Conservation (phyloP, 2,329 filamentous ascomycete genomes). For the Exophiala mesophila region DNA sequence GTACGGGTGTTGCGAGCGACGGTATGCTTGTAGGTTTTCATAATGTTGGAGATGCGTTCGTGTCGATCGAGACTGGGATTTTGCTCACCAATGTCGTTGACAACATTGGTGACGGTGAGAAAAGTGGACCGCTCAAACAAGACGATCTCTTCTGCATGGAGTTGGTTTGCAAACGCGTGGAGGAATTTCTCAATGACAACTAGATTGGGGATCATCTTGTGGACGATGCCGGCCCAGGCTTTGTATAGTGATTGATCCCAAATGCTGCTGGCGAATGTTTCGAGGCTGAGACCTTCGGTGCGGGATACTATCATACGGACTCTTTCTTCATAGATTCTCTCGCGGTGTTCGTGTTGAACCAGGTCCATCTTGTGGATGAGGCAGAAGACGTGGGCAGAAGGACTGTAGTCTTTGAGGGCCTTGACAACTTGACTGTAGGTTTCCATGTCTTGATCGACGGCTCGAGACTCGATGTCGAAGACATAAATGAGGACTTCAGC, state of each 20-base stretch:
- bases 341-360: constrained; percentile 72
- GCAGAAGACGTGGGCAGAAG: constrained; percentile 78
- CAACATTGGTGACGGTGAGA: constrained; percentile 90
- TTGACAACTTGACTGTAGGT: constrained; percentile 89
- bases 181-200: constrained; percentile 82
- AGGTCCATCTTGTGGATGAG: constrained; percentile 99
- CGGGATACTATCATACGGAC: constrained; percentile 71
- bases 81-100: constrained; percentile 38
- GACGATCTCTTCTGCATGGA: constrained; percentile 89
- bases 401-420: constrained; percentile 80
- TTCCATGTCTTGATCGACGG: constrained; percentile 86
- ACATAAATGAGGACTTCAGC: constrained; percentile 88
- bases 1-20: constrained; percentile 43
- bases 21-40: constrained; percentile 95
- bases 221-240: constrained; percentile 96
- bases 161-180: constrained; percentile 72
- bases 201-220: constrained; percentile 94
- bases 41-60: constrained; percentile 92
- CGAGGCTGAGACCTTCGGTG: constrained; percentile 67
- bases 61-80: constrained; percentile 93
- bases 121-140: constrained; percentile 95
- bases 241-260: constrained; percentile 99
- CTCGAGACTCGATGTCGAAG: constrained; percentile 95
- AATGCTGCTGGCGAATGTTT: constrained; percentile 91
- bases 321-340: constrained; percentile 78